These are phyloP conservation scores for Rasamsonia emersonii DNA, from an alignment of 2,329 filamentous ascomycete genomes.

Conservation along the genomic window DNA sequence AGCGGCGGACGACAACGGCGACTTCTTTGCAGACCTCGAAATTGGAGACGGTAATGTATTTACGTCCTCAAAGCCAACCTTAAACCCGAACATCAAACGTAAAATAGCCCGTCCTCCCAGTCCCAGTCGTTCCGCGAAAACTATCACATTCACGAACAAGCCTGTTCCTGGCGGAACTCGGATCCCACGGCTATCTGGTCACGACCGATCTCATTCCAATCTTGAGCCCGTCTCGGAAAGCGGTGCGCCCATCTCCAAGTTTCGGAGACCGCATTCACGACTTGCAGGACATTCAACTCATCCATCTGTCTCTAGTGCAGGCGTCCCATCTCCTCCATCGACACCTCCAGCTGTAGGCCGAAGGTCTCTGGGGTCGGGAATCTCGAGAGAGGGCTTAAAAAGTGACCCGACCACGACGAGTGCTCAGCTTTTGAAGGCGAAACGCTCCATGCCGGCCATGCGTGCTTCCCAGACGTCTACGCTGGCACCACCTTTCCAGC, in stretches of 20 bases:
- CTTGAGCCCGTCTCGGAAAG: conserved; percentile 92
- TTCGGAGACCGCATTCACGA: conserved; percentile 57
- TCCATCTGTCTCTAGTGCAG: conserved; percentile 57
- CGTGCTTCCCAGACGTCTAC: conserved; percentile 34
- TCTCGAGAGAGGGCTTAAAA: conserved; percentile 25
- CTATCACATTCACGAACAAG: conserved; percentile 86
- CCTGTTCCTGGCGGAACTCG: conserved; percentile 52
- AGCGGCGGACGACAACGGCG: conserved; percentile 45
- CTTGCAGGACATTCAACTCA: conserved; percentile 58
- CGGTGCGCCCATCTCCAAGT: conserved; percentile 60
- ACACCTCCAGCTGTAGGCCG: conserved; percentile 54
- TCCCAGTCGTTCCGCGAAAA: conserved; percentile 64
- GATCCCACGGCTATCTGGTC: conserved; percentile 66
- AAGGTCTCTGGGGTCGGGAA: conserved; percentile 44
- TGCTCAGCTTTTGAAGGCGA: conserved; percentile 48
- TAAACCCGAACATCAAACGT: conserved; percentile 87
- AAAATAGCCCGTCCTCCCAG: conserved; percentile 64
- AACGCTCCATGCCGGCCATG: conserved; percentile 53
- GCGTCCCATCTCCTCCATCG: conserved; percentile 43
- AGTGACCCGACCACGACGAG: conserved; percentile 45
- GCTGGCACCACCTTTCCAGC: conserved; percentile 23
- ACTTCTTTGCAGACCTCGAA: conserved; percentile 80
- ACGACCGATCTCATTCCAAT: conserved; percentile 61
- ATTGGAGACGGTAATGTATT: conserved; percentile 77
- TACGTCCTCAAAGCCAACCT: conserved; percentile 66